Percentiles rank a stretch among this genome's conserved stretches.
phyloP scores from a whole-genome alignment of 2,329 filamentous ascomycete genomes.

The Trichophyton simii region DNA sequence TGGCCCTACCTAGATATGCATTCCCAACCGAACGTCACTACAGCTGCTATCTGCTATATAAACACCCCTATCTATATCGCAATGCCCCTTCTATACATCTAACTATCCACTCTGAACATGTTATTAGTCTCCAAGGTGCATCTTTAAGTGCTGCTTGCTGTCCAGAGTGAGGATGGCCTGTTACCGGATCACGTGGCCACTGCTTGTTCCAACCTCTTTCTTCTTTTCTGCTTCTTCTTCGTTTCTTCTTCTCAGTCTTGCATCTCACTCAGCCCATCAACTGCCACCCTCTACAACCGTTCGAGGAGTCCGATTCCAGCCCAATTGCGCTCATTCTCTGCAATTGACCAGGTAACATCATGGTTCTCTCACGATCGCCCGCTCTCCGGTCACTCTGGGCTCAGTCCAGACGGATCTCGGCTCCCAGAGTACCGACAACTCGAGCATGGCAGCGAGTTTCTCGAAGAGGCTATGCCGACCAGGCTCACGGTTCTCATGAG shows the following conservation, averaged over 20 bases:
- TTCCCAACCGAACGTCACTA: too few species aligned
- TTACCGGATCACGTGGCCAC: not conserved
- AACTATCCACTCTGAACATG: not conserved
- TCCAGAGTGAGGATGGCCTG: not conserved
- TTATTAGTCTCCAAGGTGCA: not conserved
- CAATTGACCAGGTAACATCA: conserved; percentile 14
- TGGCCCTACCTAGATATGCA: too few species aligned
- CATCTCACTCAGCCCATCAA: not conserved
- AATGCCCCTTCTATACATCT: not conserved
- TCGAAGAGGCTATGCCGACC: conserved; percentile 37
- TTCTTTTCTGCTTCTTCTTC: not conserved
- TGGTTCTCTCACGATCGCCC: conserved; percentile 26
- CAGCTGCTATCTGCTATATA: not conserved
- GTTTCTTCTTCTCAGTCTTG: not conserved
- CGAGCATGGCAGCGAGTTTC: conserved; percentile 30
- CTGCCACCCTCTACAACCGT: not conserved
- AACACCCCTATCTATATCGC: not conserved
- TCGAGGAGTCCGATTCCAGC: not conserved
- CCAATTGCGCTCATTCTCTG: not conserved
- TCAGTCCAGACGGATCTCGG: conserved; percentile 21
- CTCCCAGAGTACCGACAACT: conserved; percentile 24
- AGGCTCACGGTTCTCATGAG: conserved; percentile 25
- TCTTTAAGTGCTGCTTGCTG: not conserved
- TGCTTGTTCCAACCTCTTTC: not conserved
- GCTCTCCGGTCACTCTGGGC: conserved; percentile 25